Evolutionary conservation across 2,329 filamentous ascomycete genomes (phyloP).

Genomic region (Diplodia mutila): DNA sequence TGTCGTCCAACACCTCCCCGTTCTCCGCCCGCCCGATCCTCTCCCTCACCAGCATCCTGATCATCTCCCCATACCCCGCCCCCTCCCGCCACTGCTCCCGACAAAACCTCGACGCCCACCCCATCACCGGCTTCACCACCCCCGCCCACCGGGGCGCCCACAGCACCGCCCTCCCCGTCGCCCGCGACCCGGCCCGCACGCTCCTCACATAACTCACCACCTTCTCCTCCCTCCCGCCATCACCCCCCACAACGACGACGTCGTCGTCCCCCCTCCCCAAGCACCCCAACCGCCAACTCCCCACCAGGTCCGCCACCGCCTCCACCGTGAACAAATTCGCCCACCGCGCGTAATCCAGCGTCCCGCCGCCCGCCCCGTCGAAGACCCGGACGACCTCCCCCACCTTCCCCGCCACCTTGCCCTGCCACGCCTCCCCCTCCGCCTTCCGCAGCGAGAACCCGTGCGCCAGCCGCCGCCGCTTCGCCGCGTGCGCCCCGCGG

Average conservation of each 20-base stretch:
- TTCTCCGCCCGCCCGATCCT: slow-evolving; percentile 51
- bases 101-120: too few species aligned
- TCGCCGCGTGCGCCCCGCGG: slow-evolving; percentile 34
- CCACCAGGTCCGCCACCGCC: slow-evolving; percentile 52
- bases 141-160: too few species aligned
- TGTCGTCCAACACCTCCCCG: slow-evolving; percentile 7
- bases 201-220: too few species aligned
- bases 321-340: slow-evolving; percentile 61
- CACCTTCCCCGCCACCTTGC: background rate
- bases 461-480: slow-evolving; percentile 30
- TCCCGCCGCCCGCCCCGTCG: slow-evolving; percentile 28
- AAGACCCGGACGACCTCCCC: background rate
- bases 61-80: slow-evolving; percentile 36
- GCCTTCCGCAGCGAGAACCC: slow-evolving; percentile 30
- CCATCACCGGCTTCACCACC: too few species aligned
- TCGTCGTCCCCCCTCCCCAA: background rate
- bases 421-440: slow-evolving; percentile 27
- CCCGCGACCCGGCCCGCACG: too few species aligned
- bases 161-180: too few species aligned
- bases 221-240: slow-evolving; percentile 38
- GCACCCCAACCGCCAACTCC: slow-evolving; percentile 31
- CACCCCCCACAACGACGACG: slow-evolving; percentile 55
- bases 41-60: slow-evolving; percentile 50
- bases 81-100: too few species aligned
- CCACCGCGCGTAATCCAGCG: slow-evolving; percentile 56